These are phyloP conservation scores for Pyrus betulifolia DNA, from an alignment of 306 rosid genomes.

Conservation along the genomic window DNA sequence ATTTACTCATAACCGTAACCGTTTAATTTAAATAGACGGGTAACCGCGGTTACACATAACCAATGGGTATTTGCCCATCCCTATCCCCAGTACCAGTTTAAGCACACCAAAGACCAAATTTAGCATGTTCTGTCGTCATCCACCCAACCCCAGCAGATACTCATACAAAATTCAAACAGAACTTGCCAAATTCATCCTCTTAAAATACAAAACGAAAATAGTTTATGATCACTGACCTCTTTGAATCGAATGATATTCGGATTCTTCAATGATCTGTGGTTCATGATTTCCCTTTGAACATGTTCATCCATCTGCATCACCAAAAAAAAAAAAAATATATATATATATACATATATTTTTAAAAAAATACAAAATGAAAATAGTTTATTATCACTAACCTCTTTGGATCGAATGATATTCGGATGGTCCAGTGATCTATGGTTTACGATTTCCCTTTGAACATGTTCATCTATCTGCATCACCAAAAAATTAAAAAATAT, in stretches of 20 bases:
- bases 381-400: slow-evolving; percentile 36
- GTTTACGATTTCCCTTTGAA: slow-evolving; percentile 79
- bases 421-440: slow-evolving; percentile 84
- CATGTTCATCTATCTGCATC: slow-evolving; percentile 30
- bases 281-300: slow-evolving; percentile 81
- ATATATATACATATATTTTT: too few species aligned
- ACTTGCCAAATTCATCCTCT: too few species aligned
- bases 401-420: slow-evolving; percentile 72
- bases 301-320: slow-evolving; percentile 65
- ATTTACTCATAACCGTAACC: too few species aligned
- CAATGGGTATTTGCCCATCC: too few species aligned
- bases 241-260: slow-evolving; percentile 71
- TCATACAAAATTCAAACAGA: too few species aligned
- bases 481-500: too few species aligned
- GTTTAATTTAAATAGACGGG: too few species aligned
- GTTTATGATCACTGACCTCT: slow-evolving; percentile 46
- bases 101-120: too few species aligned
- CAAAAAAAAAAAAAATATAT: not conserved
- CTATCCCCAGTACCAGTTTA: too few species aligned
- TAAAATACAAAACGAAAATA: not conserved
- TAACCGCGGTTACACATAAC: too few species aligned
- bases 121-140: too few species aligned
- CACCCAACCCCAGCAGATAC: too few species aligned
- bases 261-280: slow-evolving; percentile 82
- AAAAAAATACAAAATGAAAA: not conserved